These are phyloP conservation scores for Kuraishia floccosa DNA, from an alignment of 805 yeast genomes.

Conservation along the genomic window DNA sequence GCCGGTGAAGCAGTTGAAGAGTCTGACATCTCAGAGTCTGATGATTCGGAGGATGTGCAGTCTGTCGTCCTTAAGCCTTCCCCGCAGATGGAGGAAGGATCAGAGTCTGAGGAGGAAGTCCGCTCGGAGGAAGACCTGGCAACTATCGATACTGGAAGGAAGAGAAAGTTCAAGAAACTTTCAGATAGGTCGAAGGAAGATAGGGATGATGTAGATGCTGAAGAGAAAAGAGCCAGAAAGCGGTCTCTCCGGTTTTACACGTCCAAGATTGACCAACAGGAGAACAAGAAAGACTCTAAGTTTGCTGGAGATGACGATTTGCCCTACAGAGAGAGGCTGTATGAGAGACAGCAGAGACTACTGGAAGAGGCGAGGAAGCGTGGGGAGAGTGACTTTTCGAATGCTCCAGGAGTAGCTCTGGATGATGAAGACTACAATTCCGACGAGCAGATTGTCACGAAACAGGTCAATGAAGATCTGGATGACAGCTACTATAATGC, in stretches of 20 bases:
- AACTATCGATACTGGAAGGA: conserved; percentile 39
- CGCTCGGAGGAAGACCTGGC: conserved; percentile 20
- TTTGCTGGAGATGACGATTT: conserved; percentile 80
- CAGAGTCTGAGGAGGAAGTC: conserved; percentile 6
- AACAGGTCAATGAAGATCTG: conserved; percentile 28
- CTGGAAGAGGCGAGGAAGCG: conserved; percentile 82
- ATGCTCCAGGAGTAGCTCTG: conserved; percentile 39
- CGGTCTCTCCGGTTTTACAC: conserved; percentile 89
- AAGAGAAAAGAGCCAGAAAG: conserved; percentile 74
- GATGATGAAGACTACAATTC: conserved; percentile 37
- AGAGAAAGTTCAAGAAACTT: conserved; percentile 37
- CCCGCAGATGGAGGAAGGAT: conserved; percentile 12
- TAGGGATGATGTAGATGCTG: conserved; percentile 73
- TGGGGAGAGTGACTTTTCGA: conserved; percentile 43
- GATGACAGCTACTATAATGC: conserved; percentile 50
- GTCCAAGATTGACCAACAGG: conserved; percentile 86
- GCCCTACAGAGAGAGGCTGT: conserved; percentile 84
- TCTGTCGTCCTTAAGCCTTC: conserved; percentile 5
- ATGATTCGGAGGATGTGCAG: conserved; percentile 14
- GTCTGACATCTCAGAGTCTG: conserved; percentile 8
- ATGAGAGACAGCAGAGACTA: conserved; percentile 81
- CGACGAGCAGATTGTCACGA: conserved; percentile 32
- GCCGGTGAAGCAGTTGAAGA: conserved; percentile 14
- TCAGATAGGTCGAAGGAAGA: conserved; percentile 38
- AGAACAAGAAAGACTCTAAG: conserved; percentile 44